Evolutionary conservation across 192 early-diverging fungal species (phyloP).

Genomic region (Linnemannia hyalina): DNA sequence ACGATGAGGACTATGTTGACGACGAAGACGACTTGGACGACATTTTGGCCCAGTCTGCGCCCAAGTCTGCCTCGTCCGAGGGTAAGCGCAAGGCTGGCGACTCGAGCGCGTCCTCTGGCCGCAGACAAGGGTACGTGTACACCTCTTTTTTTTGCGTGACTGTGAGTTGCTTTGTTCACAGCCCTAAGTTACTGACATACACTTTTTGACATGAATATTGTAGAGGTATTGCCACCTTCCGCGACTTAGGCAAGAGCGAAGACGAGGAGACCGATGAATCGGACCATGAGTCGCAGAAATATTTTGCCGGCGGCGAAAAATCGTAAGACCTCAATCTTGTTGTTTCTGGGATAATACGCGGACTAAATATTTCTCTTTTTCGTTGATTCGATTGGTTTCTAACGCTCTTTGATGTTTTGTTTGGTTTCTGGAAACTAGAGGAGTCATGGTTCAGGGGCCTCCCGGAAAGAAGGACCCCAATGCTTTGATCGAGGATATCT

Average conservation of each 20-base stretch:
- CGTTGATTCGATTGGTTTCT: background rate
- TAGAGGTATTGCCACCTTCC: constrained; percentile 62
- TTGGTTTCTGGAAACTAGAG: constrained; percentile 28
- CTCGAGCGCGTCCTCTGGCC: constrained; percentile 17
- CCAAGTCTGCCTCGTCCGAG: background rate
- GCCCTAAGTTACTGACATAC: background rate
- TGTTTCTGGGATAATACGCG: background rate
- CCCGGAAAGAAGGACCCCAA: constrained; percentile 60
- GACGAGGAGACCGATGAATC: constrained; percentile 53
- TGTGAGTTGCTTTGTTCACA: background rate
- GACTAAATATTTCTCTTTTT: constrained; percentile 1
- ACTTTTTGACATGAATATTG: background rate
- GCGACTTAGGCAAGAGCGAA: constrained; percentile 53
- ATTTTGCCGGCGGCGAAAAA: constrained; percentile 95
- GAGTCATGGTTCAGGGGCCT: constrained; percentile 65
- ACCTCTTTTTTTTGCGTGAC: background rate
- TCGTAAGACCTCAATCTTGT: constrained; percentile 73
- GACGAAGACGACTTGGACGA: constrained; percentile 56
- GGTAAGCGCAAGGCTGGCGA: constrained; percentile 40
- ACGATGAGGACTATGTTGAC: constrained; percentile 58
- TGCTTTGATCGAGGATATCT: constrained; percentile 80
- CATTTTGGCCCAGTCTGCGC: constrained; percentile 12
- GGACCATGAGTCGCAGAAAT: constrained; percentile 75
- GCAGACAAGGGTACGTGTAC: constrained; percentile 48
- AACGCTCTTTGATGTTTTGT: background rate